Evolutionary conservation across 257 asterid species (phyloP), one percentile per base, ranked within the genome.

Genomic region (Gentiana straminea): DNA sequence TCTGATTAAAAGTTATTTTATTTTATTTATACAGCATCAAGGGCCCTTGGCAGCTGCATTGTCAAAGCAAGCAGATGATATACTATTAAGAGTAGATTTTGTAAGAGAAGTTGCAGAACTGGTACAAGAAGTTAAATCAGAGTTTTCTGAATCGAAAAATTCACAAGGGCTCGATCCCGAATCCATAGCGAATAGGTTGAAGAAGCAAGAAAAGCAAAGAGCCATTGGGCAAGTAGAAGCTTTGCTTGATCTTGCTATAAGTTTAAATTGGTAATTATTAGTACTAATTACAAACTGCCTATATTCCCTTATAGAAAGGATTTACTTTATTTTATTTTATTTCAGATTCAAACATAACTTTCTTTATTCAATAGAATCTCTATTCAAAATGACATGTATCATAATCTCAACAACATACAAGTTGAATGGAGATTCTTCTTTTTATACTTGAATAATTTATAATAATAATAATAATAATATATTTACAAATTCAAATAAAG

Each of bases 171-270:
- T 84, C 8, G 97, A 87, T 69, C 82, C 97, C 33, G 90, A 83
- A 73, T 67, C 95, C 32, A 93, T 87, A 24, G 97, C 90, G 2
- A 75, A 59, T 65, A 67, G 81, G 73, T 72, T 91, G 56, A 91
- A 87, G 71, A 89, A 80, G 65, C 95, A 91, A 69, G 98, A 87
- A 79, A 91, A 91, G 68, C 95, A 84, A 70, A 72, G 88, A 51
- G 83, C 88, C 47, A 82, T 91, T 52, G 72, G 50, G 65, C 95
- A 78, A 77, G 97, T 88, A 2, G 79, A 73, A 80, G 71, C 84
- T 52, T 80, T 91, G 33, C 67, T 91, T 66, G 90, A 91, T 58
- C 73, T 91, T 55, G 94, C 98, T 34, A 72, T 87, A 68, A 71
- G 75, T 72, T 79, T 91, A 77, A 68, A 64, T 39, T 85, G 94